A percentile compares a stretch with the other conserved stretches of the same genome.
Evolutionary conservation across 2,329 filamentous ascomycete species (phyloP).

Genomic region (Rhynchosporium secalis): DNA sequence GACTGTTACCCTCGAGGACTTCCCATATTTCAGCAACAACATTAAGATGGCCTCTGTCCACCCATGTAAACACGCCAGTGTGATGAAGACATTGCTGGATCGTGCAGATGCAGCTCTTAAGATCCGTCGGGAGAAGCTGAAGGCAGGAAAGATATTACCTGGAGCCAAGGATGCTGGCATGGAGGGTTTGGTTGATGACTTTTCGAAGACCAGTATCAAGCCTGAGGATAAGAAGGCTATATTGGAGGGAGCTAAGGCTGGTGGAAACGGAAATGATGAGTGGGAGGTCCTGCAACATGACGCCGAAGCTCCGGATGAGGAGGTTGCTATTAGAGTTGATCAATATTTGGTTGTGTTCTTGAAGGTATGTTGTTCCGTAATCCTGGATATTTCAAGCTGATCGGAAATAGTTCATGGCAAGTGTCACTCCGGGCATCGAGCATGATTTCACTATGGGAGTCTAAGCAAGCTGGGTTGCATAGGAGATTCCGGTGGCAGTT

Average conservation of each 20-base stretch:
- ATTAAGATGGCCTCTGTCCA: conserved; percentile 97
- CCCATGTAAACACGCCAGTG: conserved; percentile 93
- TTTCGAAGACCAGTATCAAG: conserved; percentile 62
- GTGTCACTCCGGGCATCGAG: conserved; percentile 94
- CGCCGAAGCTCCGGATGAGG: conserved; percentile 63
- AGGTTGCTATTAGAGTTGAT: conserved; percentile 82
- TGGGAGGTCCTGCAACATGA: conserved; percentile 65
- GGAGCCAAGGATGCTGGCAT: conserved; percentile 59
- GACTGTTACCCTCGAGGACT: conserved; percentile 96
- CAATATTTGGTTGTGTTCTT: conserved; percentile 86
- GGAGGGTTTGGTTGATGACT: conserved; percentile 83
- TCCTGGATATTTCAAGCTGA: conserved; percentile 19
- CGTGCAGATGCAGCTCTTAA: conserved; percentile 92
- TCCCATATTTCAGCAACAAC: conserved; percentile 87
- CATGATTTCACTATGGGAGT: conserved; percentile 98
- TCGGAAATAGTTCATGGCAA: conserved; percentile 70
- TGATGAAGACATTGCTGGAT: conserved; percentile 97
- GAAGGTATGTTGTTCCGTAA: conserved; percentile 55
- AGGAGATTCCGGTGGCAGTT: background rate
- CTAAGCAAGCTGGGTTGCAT: conserved; percentile 43
- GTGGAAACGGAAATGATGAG: conserved; percentile 55
- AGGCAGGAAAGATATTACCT: conserved; percentile 53
- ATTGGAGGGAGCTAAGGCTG: conserved; percentile 48
- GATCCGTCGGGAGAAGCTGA: conserved; percentile 79
- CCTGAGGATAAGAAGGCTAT: conserved; percentile 45